A percentile compares a stretch with the other conserved stretches of the same genome.
Evolutionary conservation across 2,329 filamentous ascomycete species (phyloP).

Genomic region (Arthroderma uncinatum): DNA sequence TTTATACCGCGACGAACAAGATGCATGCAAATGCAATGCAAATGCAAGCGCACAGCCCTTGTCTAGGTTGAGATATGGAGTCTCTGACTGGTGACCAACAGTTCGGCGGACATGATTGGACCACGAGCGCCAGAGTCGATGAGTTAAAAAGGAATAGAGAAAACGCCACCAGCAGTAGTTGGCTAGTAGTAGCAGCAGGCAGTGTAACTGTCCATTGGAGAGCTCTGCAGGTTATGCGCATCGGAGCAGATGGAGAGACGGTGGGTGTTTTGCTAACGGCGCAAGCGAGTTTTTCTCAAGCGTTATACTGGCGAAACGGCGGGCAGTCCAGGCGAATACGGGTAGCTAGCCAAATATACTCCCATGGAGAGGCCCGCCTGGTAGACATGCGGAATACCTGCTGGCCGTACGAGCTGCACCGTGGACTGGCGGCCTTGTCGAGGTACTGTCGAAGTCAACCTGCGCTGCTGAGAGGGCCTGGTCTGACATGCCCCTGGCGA

Average conservation of each 20-base stretch:
- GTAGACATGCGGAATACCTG: neutral
- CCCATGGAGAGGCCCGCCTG: neutral
- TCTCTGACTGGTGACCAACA: neutral
- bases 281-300: neutral
- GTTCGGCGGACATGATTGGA: neutral
- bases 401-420: too few relatives aligned
- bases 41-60: constrained; percentile 3
- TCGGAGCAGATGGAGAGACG: neutral
- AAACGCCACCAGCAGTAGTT: neutral
- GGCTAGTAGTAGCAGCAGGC: neutral
- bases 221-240: neutral
- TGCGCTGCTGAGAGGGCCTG: neutral
- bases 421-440: too few relatives aligned
- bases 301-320: neutral
- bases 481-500: constrained; percentile 7
- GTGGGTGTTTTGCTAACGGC: neutral
- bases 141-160: neutral
- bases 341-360: neutral
- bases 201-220: neutral
- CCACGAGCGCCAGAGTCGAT: neutral
- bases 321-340: neutral
- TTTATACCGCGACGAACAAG: neutral
- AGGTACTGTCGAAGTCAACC: too few relatives aligned
- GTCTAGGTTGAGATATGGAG: neutral
- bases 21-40: constrained; percentile 5